Evolutionary conservation across 768 basidiomycete species (phyloP), one percentile per base, ranked within the genome.

Genomic region (Suillus hirtellus): DNA sequence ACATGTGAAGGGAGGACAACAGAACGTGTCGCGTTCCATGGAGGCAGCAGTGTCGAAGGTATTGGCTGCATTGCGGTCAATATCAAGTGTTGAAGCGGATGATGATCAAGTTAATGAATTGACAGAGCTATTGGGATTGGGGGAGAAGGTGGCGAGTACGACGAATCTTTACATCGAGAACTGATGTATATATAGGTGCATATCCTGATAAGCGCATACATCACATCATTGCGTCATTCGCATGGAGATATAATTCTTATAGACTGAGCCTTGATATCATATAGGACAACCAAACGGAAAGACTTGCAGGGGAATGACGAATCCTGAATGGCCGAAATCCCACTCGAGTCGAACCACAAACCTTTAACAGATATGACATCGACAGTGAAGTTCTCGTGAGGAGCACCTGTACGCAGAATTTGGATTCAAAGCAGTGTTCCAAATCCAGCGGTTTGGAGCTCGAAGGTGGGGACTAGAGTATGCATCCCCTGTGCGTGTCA

Each of bases 51-150:
- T 53, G 19, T 34, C 2, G 31, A 53, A 53, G 6, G 31, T 31
- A 12, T 6, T 53, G 52, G 31, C 0, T 53, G 31, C 19, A 34
- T 10, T 53, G 31, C 27, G 50, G 4, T 19, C 50, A 27, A 17
- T 17, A 19, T 9, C 27, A 10, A 19, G 31, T 10, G 27, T 19
- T 15, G 50, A 34, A 34, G 31, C 2, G 31, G 50, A 31, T 52
- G 50, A 52, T 34, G 50, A 52, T 52, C 50, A 34, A 10, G 31
- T 52, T 11, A 52, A 34, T 52, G 27, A 52, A 52, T 19, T 52
- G 31, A 19, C 10, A 31, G 50, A 52, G 17, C 17, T 52, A 10
- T 31, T 52, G 31, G 31, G 17, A 31, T 52, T 52, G 10, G 17
- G 17, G 31, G 27, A 52, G 17, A 34, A 1, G 50, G 10, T 52